A percentile compares a stretch with the other conserved stretches of the same genome.
These are phyloP conservation scores for Penicillium waksmanii DNA, from an alignment of 495 filamentous ascomycete genomes.

Conservation along the genomic window DNA sequence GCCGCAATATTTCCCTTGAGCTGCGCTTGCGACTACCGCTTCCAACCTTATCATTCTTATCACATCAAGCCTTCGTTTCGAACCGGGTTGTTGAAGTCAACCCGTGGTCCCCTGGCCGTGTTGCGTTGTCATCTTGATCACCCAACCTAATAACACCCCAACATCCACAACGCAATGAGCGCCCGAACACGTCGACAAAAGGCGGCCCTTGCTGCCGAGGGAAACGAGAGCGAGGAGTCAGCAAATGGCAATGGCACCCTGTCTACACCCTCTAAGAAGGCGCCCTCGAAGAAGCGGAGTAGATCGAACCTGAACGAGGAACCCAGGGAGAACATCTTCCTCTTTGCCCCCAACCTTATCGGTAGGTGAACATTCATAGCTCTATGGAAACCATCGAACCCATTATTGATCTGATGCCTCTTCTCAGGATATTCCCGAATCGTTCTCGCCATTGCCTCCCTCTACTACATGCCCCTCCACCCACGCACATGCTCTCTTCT, in stretches of 20 bases:
- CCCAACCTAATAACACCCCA: background rate
- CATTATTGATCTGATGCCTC: background rate
- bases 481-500: slow-evolving; percentile 90
- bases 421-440: slow-evolving; percentile 81
- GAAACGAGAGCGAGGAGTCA: slow-evolving; percentile 41
- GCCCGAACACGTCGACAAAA: slow-evolving; percentile 49
- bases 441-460: slow-evolving; percentile 83
- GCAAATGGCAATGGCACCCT: slow-evolving; percentile 36
- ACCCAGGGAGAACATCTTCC: slow-evolving; percentile 81
- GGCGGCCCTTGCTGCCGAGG: slow-evolving; percentile 38
- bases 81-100: slow-evolving; percentile 3
- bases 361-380: slow-evolving; percentile 56
- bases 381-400: background rate
- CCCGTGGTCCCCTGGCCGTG: slow-evolving; percentile 2
- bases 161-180: slow-evolving; percentile 36
- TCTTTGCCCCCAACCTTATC: slow-evolving; percentile 95
- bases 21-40: slow-evolving; percentile 8
- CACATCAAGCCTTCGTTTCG: slow-evolving; percentile 2
- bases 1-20: slow-evolving; percentile 6
- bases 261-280: slow-evolving; percentile 30
- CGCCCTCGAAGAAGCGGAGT: slow-evolving; percentile 31
- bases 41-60: slow-evolving; percentile 16
- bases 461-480: slow-evolving; percentile 98
- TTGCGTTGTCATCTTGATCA: slow-evolving; percentile 12
- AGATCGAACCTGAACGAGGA: slow-evolving; percentile 34